phyloP scores from a whole-genome alignment of 1,284 basidiomycete species.

The Austropuccinia psidii region DNA sequence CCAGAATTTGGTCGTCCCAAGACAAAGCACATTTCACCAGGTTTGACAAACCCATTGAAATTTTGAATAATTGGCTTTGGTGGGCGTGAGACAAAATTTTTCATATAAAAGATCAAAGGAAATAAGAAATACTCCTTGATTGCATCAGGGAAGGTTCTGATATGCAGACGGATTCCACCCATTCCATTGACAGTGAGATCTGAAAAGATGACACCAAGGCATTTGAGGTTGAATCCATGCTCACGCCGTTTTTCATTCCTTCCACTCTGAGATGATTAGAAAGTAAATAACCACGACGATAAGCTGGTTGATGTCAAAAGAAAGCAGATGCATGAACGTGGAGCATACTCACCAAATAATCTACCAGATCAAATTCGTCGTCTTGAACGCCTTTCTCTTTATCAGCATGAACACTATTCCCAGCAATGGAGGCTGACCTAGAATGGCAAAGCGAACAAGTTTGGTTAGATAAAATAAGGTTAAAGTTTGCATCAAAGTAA shows the following conservation, averaged over 20 bases:
- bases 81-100: slow-evolving; percentile 36
- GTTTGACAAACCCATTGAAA: slow-evolving; percentile 42
- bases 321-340: neutral
- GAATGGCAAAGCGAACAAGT: neutral
- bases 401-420: neutral
- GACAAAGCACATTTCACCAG: slow-evolving; percentile 61
- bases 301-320: neutral
- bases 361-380: slow-evolving; percentile 28
- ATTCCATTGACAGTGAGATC: slow-evolving; percentile 63
- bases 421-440: neutral
- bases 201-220: slow-evolving; percentile 64
- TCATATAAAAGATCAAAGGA: slow-evolving; percentile 38
- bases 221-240: slow-evolving; percentile 20
- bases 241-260: slow-evolving; percentile 7
- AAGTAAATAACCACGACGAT: neutral
- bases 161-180: slow-evolving; percentile 53
- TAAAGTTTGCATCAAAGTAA: too few species aligned
- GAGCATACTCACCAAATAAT: slow-evolving; percentile 10
- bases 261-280: slow-evolving; percentile 8
- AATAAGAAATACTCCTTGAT: slow-evolving; percentile 43
- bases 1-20: slow-evolving; percentile 73
- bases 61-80: slow-evolving; percentile 44
- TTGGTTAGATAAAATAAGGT: neutral
- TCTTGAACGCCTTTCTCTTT: slow-evolving; percentile 15
- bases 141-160: slow-evolving; percentile 54